Base-by-base conservation (phyloP, 106 monocot genomes). In the Allium sativum region DNA sequence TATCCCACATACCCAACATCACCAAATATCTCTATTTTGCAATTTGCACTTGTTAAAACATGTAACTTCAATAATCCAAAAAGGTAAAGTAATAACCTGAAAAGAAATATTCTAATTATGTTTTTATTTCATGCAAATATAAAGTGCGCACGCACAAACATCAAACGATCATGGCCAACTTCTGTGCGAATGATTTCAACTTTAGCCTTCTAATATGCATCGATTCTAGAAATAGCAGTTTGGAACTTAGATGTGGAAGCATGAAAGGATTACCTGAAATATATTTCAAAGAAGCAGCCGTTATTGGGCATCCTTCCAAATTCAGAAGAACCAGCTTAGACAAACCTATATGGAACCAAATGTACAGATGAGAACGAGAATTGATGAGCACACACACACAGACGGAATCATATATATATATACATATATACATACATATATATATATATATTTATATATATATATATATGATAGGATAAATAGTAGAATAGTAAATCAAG, bases 251-350 rank as follows among this genome's bases (percentile, higher is more conserved):
- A 31, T 31, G 31, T 31, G 5, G 5, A 31, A 31, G 31, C 5
- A 31, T 31, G 31, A 31, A 31, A 31, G 31, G 31, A 31, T 3
- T 31, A 31, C 98, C 98, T 85, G 92, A 84, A 67, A 98, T 81
- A 72, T 56, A 78, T 55, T 76, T 81, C 76, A 98, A 62, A 61
- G 84, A 84, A 67, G 80, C 80, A 70, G 82, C 82, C 68, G 98
- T 92, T 6, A 98, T 78, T 40, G 75, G 82, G 56, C 92, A 98
- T 57, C 98, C 98, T 65, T 91, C 98, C 80, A 98, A 80, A 74
- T 98, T 85, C 59, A 98, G 72, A 40, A 76, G 70, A 48, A 65
- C 50, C 62, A 98, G 82, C 54, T 98, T 82, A n/a, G 58, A 53
- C 52, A 98, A 75, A 72, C 74, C 98, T 98, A 74, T 17, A 67